Base-by-base conservation (phyloP, 2,329 filamentous ascomycete genomes). In the Rhinocladiella mackenziei region DNA sequence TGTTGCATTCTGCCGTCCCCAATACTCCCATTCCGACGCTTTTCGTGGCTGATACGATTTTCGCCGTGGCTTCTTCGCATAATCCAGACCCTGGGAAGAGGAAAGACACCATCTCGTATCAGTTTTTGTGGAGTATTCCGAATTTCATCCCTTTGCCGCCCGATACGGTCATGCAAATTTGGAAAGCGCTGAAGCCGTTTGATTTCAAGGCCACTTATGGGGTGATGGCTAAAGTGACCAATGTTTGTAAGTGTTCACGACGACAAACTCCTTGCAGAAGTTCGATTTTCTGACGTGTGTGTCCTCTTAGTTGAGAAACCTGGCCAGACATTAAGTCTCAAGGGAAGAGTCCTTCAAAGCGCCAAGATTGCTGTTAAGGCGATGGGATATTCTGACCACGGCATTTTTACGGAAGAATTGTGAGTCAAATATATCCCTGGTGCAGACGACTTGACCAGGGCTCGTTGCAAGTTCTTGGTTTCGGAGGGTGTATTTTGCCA, bases 31-130 rank as follows among this genome's bases (percentile, higher is more conserved):
- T 74, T 13, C 64, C 66, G 1, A 74, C 72, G 35, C 65, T 92
- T n/a, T 74, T 91, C 47, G 74, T 89, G 45, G 86, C 86, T 4
- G 87, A 94, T 64, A 87, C 84, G 2, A 74, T 92, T 35, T 73
- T 86, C 53, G 84, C 81, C 17, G 83, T 84, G 3, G 83, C 84
- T 14, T 83, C 81, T 39, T 81, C 84, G 51, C 82, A 82, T 1
- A 86, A 88, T 60, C 70, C 49, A 6, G 43, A 42, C 17, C 38
- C 41, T 3, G 48, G 45, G n/a, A 48, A 47, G 38, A 22, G 47
- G 33, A 40, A 34, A 25, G 50, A 51, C 31, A 54, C 50, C 17
- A 49, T 50, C 17, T 45, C 50, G 35, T 53, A 47, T 38, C 36
- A 48, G n/a, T 55, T 49, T 26, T 40, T 56, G 25, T 48, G 43